Evolutionary conservation across 1,139 yeast genomes (phyloP).

Genomic region (Kodamaea anthophila): DNA sequence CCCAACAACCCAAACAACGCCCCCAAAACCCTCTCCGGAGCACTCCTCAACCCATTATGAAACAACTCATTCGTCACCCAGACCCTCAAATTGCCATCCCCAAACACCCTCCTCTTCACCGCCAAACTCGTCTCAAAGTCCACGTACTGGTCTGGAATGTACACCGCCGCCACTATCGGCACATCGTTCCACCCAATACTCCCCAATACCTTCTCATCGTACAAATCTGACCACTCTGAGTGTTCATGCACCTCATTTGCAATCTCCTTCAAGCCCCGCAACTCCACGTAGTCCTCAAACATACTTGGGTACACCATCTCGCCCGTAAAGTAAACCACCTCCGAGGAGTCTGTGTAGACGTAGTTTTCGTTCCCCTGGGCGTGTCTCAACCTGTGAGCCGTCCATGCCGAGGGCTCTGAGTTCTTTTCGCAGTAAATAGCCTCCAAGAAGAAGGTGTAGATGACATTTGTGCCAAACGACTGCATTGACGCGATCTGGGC

Average conservation of each 20-base stretch:
- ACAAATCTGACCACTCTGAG: slow-evolving; percentile 37
- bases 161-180: slow-evolving; percentile 48
- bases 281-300: slow-evolving; percentile 42
- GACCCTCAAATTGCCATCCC: slow-evolving; percentile 29
- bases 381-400: slow-evolving; percentile 39
- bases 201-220: slow-evolving; percentile 28
- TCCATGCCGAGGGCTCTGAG: slow-evolving; percentile 25
- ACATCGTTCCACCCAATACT: slow-evolving; percentile 27
- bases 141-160: slow-evolving; percentile 48
- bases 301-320: slow-evolving; percentile 52
- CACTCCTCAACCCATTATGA: slow-evolving; percentile 46
- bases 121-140: slow-evolving; percentile 39
- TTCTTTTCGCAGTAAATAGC: slow-evolving; percentile 47
- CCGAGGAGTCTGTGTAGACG: slow-evolving; percentile 14
- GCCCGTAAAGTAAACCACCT: slow-evolving; percentile 43
- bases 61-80: slow-evolving; percentile 46
- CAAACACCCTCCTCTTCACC: slow-evolving; percentile 26
- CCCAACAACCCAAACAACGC: slow-evolving; percentile 35
- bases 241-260: slow-evolving; percentile 38
- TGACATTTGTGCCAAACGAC: slow-evolving; percentile 47
- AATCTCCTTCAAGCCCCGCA: slow-evolving; percentile 33
- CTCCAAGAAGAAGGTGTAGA: slow-evolving; percentile 53
- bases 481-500: slow-evolving; percentile 22
- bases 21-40: slow-evolving; percentile 36
- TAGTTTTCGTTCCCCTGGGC: slow-evolving; percentile 21